Evolutionary conservation across 768 basidiomycete genomes (phyloP).

Genomic region (Mycena venus): DNA sequence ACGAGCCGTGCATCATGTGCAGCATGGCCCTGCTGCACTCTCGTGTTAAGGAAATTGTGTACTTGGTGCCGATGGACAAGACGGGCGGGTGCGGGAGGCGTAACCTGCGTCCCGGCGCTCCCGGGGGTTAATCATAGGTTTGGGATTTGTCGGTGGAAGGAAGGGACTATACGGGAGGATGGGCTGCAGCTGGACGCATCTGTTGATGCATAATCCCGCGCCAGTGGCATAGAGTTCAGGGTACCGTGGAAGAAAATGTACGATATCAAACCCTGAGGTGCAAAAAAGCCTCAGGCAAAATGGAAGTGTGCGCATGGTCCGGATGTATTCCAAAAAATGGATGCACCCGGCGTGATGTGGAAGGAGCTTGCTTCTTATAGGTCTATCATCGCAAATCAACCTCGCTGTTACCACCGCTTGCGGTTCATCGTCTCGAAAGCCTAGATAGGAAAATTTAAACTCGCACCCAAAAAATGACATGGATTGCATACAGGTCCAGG

Average conservation of each 20-base stretch:
- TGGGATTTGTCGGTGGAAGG: conserved; percentile 77
- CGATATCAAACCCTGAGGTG: too few relatives aligned
- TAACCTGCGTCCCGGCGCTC: conserved; percentile 81
- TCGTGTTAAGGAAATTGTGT: conserved; percentile 89
- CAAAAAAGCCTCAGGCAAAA: too few relatives aligned
- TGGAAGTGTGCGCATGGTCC: not conserved
- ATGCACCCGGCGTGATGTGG: too few relatives aligned
- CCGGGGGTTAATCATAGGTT: conserved; percentile 94
- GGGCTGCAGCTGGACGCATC: conserved; percentile 44
- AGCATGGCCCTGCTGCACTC: conserved; percentile 96
- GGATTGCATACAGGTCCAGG: not conserved
- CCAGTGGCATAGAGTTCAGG: too few relatives aligned
- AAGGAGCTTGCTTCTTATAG: not conserved
- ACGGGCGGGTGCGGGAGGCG: conserved; percentile 92
- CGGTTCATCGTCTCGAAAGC: not conserved
- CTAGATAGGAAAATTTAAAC: not conserved
- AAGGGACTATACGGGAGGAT: conserved; percentile 25
- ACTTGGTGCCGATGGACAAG: conserved; percentile 75
- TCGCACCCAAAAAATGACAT: not conserved
- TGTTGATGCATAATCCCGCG: conserved; percentile 53
- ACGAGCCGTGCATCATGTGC: conserved; percentile 99
- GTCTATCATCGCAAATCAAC: not conserved
- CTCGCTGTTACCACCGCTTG: too few relatives aligned
- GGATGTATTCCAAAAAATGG: not conserved
- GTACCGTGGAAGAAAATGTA: too few relatives aligned